A percentile compares a stretch with the other conserved stretches of the same genome.
phyloP scores from a whole-genome alignment of 148 eudicot species.

The Chenopodium quinoa region DNA sequence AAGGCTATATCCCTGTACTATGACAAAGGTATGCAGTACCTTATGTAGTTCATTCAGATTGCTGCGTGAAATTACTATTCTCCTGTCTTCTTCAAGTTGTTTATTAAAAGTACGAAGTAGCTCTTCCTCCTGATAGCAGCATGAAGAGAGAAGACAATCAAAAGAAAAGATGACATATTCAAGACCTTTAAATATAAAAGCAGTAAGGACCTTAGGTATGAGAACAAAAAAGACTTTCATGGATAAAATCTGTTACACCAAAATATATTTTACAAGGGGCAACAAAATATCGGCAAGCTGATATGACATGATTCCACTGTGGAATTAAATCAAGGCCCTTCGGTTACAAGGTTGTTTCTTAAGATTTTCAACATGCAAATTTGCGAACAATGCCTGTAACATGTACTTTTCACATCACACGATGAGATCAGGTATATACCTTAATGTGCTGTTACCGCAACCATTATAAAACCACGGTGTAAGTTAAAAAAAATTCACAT shows the following conservation, averaged over 20 bases:
- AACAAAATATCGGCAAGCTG: not conserved
- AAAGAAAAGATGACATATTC: not conserved
- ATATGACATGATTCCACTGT: not conserved
- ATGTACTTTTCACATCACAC: not conserved
- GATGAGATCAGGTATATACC: too few species aligned
- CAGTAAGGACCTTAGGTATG: not conserved
- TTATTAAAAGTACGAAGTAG: conserved; percentile 72
- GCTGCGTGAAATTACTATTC: conserved; percentile 82
- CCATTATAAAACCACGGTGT: not conserved
- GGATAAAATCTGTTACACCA: not conserved
- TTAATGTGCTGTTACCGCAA: not conserved
- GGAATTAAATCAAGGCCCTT: too few species aligned
- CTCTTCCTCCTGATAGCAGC: conserved; percentile 75
- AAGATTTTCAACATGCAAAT: not conserved
- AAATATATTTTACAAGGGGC: not conserved
- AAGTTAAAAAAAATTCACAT: not conserved
- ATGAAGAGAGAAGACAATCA: conserved; percentile 16
- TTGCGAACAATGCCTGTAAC: not conserved
- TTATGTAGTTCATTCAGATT: conserved; percentile 83
- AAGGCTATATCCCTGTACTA: not conserved
- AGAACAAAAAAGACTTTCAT: not conserved
- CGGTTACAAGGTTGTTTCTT: too few species aligned
- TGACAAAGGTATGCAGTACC: conserved; percentile 38
- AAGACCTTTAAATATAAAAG: not conserved
- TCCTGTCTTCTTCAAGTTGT: conserved; percentile 92